Percentiles rank a stretch among this genome's conserved stretches.
Conservation (phyloP, 2,329 filamentous ascomycete genomes). For the Daldinia eschscholtzii region DNA sequence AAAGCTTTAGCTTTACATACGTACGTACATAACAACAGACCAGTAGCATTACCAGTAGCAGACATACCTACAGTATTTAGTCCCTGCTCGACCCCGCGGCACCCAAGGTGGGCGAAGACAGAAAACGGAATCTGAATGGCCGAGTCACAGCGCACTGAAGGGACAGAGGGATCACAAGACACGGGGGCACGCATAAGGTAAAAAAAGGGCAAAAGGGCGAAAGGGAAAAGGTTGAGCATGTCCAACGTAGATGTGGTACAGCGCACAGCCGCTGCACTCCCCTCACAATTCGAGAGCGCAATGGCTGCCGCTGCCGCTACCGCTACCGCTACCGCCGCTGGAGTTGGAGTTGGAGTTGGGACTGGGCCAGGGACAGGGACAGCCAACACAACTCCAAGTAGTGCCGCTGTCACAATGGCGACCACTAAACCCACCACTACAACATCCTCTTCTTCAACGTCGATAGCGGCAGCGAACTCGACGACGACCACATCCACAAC, state of each 20-base stretch:
- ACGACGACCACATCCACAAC: constrained; percentile 29
- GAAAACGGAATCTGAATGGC: constrained; percentile 54
- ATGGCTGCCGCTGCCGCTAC: constrained; percentile 48
- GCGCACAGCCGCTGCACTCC: constrained; percentile 51
- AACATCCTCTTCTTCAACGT: constrained; percentile 5
- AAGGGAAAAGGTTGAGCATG: constrained; percentile 45
- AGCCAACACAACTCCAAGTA: constrained; percentile 29
- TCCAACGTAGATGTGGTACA: constrained; percentile 54
- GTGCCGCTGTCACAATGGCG: constrained; percentile 33
- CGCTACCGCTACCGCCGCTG: constrained; percentile 33
- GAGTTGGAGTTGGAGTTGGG: not conserved
- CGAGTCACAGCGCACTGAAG: constrained; percentile 47
- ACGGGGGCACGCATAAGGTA: constrained; percentile 46
- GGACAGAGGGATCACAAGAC: constrained; percentile 49
- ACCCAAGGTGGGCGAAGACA: constrained; percentile 42
- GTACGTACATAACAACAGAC: not conserved
- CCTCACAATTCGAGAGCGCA: constrained; percentile 49
- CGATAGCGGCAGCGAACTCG: constrained; percentile 21
- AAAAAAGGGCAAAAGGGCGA: constrained; percentile 18
- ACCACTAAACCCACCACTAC: constrained; percentile 40
- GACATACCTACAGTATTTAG: constrained; percentile 30
- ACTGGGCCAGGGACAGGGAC: constrained; percentile 14
- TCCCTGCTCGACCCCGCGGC: constrained; percentile 53
- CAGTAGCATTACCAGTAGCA: not conserved
- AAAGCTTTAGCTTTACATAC: constrained; percentile 15